phyloP scores from a whole-genome alignment of 345 rosid species.

The Pistacia vera region DNA sequence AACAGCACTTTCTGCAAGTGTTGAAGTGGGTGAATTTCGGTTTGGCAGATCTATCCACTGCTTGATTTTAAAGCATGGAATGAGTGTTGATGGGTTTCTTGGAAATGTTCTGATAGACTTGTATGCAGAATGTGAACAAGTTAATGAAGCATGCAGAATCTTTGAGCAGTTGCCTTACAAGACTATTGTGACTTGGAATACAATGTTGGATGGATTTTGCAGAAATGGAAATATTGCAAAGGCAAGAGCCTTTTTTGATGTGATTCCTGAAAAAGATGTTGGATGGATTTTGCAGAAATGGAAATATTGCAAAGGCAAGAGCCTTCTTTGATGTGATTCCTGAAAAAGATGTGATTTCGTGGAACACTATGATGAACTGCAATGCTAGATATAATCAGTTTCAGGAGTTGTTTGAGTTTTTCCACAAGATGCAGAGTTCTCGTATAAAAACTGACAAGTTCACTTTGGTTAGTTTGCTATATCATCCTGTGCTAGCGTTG shows the following conservation, averaged over 20 bases:
- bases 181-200: conserved; percentile 24
- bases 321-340: conserved; percentile 4
- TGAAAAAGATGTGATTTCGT: conserved; percentile 1
- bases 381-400: not conserved
- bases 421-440: conserved; percentile 25
- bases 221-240: no score
- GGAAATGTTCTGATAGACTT: conserved; percentile 24
- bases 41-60: conserved; percentile 13
- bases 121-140: not conserved
- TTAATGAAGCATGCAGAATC: conserved; percentile 7
- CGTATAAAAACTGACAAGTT: conserved; percentile 26
- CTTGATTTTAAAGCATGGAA: conserved; percentile 3
- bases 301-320: conserved; percentile 8
- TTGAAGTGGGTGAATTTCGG: conserved; percentile 7
- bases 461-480: conserved; percentile 15
- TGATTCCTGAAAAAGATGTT: conserved; percentile 5
- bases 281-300: conserved; percentile 25
- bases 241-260: no score
- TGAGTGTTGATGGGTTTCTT: not conserved
- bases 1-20: conserved; percentile 22
- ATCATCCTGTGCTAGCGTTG: conserved; percentile 1
- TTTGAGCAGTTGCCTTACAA: conserved; percentile 25
- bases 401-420: not conserved
- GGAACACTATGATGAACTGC: conserved; percentile 5
- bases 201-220: not conserved